Base-by-base conservation (phyloP, 129 eudicot genomes). In the Artemisia argyi region DNA sequence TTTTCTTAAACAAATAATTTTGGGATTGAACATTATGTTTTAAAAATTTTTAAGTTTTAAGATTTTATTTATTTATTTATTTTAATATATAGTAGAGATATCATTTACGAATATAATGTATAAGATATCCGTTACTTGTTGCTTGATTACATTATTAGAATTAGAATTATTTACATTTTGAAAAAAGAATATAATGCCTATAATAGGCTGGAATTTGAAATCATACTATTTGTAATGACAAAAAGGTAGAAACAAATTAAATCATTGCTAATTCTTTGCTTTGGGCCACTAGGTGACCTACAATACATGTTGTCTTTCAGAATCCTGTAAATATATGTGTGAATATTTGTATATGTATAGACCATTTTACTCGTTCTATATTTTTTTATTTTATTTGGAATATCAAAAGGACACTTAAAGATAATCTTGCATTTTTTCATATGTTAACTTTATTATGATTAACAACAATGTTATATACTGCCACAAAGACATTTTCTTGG, bases 191-290 rank as follows among this genome's bases (percentile, higher is more conserved):
- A 12, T 55, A 10, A 55, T 62, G 52, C 24, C 9, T 64, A 5
- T 64, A 26, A 39, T 65, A 39, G 28, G 55, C 11, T 65, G 54
- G 70, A 35, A 46, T 52, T 16, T 69, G 68, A 64, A 39, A 64
- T 63, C 18, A 3, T 13, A 72, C 59, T 72, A 26, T 17, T 57
- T 59, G n/a, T 47, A 60, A 24, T 57, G 70, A 69, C 71, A 30
- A 69, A 58, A 30, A 47, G 62, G 28, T 67, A 47, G 60, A 76
- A 68, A 76, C 61, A 69, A 77, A 77, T 9, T 69, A 63, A 63
- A 69, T 77, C 81, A 77, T 77, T 61, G 76, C 81, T 13, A 69
- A 44, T 69, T 61, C 76, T 77, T 39, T 68, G 58, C 35, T 39
- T 50, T 61, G 81, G 71, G 69, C 64, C 81, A 77, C 65, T 61